Evolutionary conservation across 2,329 filamentous ascomycete genomes (phyloP), one percentile per base, ranked within the genome.

Genomic region (Metarhizium brunneum): DNA sequence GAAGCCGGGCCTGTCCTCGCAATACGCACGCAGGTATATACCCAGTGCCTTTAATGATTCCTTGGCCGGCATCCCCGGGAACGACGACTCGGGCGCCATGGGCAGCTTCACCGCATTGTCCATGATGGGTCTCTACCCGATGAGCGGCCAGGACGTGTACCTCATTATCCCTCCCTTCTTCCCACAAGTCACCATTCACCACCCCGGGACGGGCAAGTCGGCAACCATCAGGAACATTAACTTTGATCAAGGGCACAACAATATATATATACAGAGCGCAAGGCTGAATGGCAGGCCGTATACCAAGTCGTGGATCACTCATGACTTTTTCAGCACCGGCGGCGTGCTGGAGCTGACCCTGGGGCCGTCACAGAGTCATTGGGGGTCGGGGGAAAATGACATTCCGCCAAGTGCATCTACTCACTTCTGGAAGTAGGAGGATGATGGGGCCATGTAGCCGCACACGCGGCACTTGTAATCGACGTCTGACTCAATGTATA

Each of bases 41-140:
- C 86, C 86, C 0, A 73, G 73, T 1, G 77, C 82, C 53, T 90
- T 90, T 76, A 88, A 88, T 71, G 79, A 81, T 30, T 82, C 80
- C 0, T 65, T 81, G 3, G 73, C 72, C 36, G 87, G 87, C 0
- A 75, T 81, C 38, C 78, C 78, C 0, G 78, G 78, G 4, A 81
- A 81, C 61, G 78, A 81, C 61, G 78, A 81, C 68, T 65, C 64
- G 1, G 78, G 76, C 25, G 77, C 78, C 52, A 81, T 81, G 78
- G 78, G 77, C 1, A 76, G 76, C 6, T 81, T 81, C 58, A 71
- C 70, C 16, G 73, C 74, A 0, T 68, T 80, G 48, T 69, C 73
- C 2, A 75, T 79, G 72, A 70, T 81, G 70, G 78, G 78, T 0
- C 71, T 81, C 54, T 81, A 79, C 63, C 78, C 78, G 10, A 77